Evolutionary conservation across 2,329 filamentous ascomycete species (phyloP).

Genomic region (Sordariomycetes sp.): DNA sequence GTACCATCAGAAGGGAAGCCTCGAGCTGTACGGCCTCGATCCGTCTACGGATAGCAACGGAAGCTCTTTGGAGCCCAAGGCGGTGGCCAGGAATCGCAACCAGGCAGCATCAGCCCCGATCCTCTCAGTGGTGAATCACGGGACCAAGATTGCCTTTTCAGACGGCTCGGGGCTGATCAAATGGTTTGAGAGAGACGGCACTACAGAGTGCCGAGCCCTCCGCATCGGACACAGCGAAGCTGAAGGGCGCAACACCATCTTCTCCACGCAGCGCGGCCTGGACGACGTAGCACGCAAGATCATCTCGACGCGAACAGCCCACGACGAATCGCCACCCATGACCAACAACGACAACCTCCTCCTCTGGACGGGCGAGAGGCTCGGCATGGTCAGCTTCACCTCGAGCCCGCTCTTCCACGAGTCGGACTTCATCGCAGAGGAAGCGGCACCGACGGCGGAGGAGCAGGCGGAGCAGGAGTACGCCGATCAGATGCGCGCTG

Average conservation of each 20-base stretch:
- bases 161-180: slow-evolving; percentile 78
- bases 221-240: slow-evolving; percentile 46
- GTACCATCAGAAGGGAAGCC: slow-evolving; percentile 82
- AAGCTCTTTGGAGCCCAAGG: slow-evolving; percentile 25
- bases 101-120: slow-evolving; percentile 74
- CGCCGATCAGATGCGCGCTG: slow-evolving; percentile 61
- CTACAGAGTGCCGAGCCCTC: slow-evolving; percentile 46
- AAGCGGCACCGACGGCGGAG: slow-evolving; percentile 28
- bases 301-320: slow-evolving; percentile 44
- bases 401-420: slow-evolving; percentile 35
- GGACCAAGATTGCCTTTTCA: slow-evolving; percentile 71
- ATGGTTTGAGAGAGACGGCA: slow-evolving; percentile 84
- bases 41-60: slow-evolving; percentile 8
- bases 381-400: slow-evolving; percentile 64
- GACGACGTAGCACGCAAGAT: slow-evolving; percentile 78
- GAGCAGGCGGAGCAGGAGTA: slow-evolving; percentile 52
- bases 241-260: slow-evolving; percentile 36
- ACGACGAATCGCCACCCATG: slow-evolving; percentile 8
- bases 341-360: slow-evolving; percentile 64
- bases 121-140: slow-evolving; percentile 72
- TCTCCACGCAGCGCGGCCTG: slow-evolving; percentile 39
- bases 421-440: slow-evolving; percentile 37
- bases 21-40: slow-evolving; percentile 71
- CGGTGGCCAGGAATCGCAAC: slow-evolving; percentile 68
- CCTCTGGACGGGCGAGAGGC: slow-evolving; percentile 79